Percentiles rank a stretch among this genome's conserved stretches.
Conservation (phyloP, 345 rosid genomes). For the Sonneratia caseolaris region DNA sequence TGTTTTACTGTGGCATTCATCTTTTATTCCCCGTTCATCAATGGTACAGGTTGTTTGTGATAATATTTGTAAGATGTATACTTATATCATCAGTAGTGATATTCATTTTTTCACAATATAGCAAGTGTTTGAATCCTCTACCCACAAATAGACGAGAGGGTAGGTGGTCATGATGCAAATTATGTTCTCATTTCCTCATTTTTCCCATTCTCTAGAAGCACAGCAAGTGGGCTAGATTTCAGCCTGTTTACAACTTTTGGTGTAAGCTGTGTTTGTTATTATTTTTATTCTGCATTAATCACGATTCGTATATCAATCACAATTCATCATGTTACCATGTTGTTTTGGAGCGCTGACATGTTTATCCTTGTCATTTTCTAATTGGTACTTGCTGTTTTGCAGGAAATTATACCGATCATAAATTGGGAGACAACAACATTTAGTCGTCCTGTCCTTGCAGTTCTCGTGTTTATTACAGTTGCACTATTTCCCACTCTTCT, state of each 20-base stretch:
- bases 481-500: slow-evolving; percentile 80
- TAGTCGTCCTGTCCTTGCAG: slow-evolving; percentile 65
- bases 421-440: slow-evolving; percentile 87
- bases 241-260: background rate
- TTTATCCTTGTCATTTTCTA: background rate
- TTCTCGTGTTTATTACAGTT: slow-evolving; percentile 68
- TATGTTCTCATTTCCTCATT: background rate
- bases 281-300: background rate
- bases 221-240: background rate
- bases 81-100: no score
- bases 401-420: slow-evolving; percentile 86
- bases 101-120: background rate
- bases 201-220: background rate
- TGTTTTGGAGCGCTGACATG: background rate
- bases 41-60: background rate
- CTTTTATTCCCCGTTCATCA: background rate
- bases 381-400: slow-evolving; percentile 13
- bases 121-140: background rate
- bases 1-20: background rate
- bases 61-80: no score
- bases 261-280: background rate
- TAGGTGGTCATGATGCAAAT: background rate
- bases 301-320: background rate
- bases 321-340: background rate
- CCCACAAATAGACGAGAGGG: background rate